Base-by-base conservation (phyloP, 2,329 filamentous ascomycete species). In the Domatiomyces globalis region DNA sequence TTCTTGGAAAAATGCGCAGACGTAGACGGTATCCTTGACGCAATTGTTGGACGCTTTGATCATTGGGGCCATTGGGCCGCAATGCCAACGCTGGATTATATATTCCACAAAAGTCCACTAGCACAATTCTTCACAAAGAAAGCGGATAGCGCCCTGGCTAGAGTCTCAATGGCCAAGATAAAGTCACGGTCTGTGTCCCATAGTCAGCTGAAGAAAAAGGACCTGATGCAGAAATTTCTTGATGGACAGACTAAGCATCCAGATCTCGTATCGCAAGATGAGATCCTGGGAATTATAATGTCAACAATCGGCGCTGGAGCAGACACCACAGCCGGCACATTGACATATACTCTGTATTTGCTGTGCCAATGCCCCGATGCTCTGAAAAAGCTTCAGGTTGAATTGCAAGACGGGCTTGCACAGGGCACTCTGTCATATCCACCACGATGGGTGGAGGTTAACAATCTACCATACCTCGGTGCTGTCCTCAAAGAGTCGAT, bases 101-200 rank as follows among this genome's bases (percentile, higher is more conserved):
- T 89, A 22, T 73, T 86, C 53, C 75, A 81, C 56, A 89, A 89
- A 69, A 90, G 89, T 61, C 84, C 84, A 0, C 66, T 89, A 56
- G 43, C 49, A 15, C 22, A 25, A 43, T 45, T 80, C 51, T 72
- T 83, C 62, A 25, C 22, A 25, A 25, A 25, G 22, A 25, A 25
- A 25, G 22, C 22, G 22, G 22, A 25, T 25, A 25, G 22, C 22
- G 22, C 3, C 6, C 77, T 77, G 8, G 80, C 83, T 6, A 45
- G 12, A 50, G 84, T 85, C 62, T 80, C 83, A 1, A 81, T 85
- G 0, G 84, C 83, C 7, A 71, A 73, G 84, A 83, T 0, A 73
- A 78, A 51, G 76, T 73, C 5, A 78, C 81, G 52, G 80, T 84
- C 22, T 18, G 71, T 25, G 22, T 25, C 22, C 22, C 22, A 25